Conservation (phyloP, 768 basidiomycete species). For the Pleurotus sapidus region DNA sequence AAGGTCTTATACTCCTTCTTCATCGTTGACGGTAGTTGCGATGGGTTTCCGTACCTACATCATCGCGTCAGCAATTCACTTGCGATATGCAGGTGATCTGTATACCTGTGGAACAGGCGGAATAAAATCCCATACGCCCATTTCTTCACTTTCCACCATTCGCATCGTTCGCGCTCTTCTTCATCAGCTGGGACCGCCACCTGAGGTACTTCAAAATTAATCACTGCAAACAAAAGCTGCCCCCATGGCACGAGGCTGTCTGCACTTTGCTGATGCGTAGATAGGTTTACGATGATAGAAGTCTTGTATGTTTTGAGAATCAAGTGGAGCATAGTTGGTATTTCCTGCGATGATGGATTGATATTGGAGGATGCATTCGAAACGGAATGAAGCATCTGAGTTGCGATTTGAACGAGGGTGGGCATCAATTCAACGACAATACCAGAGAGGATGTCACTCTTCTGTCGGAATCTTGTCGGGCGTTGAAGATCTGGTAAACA, state of each 20-base stretch:
- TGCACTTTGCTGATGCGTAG: conserved; percentile 66
- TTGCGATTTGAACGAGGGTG: conserved; percentile 70
- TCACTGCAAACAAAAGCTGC: conserved; percentile 72
- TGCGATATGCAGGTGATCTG: neutral
- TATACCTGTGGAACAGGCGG: conserved; percentile 71
- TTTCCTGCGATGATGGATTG: conserved; percentile 48
- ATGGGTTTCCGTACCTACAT: conserved; percentile 78
- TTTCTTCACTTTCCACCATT: conserved; percentile 94
- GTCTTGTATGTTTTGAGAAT: conserved; percentile 87
- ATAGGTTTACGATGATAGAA: conserved; percentile 73
- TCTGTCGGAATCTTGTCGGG: conserved; percentile 63
- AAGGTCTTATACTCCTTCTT: conserved; percentile 69
- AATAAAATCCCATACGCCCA: conserved; percentile 88
- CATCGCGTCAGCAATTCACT: neutral
- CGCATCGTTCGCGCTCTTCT: conserved; percentile 72
- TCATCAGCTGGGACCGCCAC: conserved; percentile 67
- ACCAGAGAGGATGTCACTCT: conserved; percentile 52
- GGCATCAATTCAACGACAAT: conserved; percentile 70
- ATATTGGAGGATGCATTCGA: conserved; percentile 48
- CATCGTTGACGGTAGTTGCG: conserved; percentile 75
- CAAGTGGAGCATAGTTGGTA: conserved; percentile 80
- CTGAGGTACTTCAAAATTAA: conserved; percentile 67
- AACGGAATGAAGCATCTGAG: conserved; percentile 46
- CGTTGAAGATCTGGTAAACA: neutral
- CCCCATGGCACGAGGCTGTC: conserved; percentile 89